Evolutionary conservation across 306 rosid genomes (phyloP).

Genomic region (Potentilla sterilis): DNA sequence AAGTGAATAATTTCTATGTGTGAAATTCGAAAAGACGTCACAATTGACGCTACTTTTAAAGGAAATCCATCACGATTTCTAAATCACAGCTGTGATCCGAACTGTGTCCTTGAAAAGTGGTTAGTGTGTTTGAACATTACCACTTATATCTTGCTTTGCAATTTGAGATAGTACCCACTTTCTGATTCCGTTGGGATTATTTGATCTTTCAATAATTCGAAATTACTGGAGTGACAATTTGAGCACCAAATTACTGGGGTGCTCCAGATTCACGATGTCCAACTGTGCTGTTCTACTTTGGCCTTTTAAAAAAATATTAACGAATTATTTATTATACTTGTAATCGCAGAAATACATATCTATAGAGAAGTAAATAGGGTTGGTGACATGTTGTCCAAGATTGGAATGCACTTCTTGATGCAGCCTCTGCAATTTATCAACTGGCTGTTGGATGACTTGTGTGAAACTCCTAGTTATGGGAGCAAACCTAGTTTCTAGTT

Average conservation of each 20-base stretch:
- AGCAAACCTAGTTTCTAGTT: neutral
- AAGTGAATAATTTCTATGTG: constrained; percentile 84
- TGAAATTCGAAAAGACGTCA: constrained; percentile 89
- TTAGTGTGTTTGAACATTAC: constrained; percentile 39
- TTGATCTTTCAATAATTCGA: neutral
- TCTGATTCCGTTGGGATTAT: neutral
- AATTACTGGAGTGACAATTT: no score
- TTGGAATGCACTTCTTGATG: no score
- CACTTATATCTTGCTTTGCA: neutral
- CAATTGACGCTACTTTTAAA: constrained; percentile 93
- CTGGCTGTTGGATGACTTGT: neutral
- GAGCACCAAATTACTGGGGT: no score
- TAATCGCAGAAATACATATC: no score
- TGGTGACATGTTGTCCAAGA: no score
- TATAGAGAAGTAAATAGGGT: no score
- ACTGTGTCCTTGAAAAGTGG: constrained; percentile 90
- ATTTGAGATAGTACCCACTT: neutral
- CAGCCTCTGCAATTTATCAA: neutral
- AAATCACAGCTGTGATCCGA: constrained; percentile 93
- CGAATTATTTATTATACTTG: no score
- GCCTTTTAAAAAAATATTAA: no score
- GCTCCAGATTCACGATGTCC: neutral
- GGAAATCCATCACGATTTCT: constrained; percentile 82
- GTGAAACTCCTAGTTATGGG: neutral
- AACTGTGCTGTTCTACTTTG: neutral